Base-by-base conservation (phyloP, 1,284 basidiomycete genomes). In the Tilletiaria anomala region DNA sequence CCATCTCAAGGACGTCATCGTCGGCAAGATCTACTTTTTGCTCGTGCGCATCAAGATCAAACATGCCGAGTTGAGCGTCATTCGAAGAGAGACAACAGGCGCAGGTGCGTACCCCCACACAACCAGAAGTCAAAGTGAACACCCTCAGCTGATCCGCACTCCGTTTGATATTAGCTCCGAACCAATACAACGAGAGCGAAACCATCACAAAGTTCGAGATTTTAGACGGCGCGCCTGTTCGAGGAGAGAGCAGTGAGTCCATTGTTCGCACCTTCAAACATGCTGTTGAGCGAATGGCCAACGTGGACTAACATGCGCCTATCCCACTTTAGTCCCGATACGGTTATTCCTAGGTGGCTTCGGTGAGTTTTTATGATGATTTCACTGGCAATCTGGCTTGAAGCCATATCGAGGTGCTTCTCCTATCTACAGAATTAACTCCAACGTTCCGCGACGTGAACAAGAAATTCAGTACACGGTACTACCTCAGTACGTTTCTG, bases 121-220 rank as follows among this genome's bases (percentile, higher is more conserved):
- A 15, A 6, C 16, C 10, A 20, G 32, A 17, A 14, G 32, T 6
- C 14, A 17, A 20, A 32, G 10, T 34, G 18, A 37, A 19, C 16
- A 5, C 5, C 20, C 2, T 31, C 31, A 6, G 14, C 37, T 11
- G 22, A 16, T 2, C 29, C 24, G n/a, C 16, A n/a, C n/a, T n/a
- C n/a, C n/a, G n/a, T n/a, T n/a, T n/a, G n/a, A n/a, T n/a, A n/a
- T n/a, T n/a, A 15, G 70, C 68, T 3, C 93, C 91, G 6, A 97
- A 97, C 65, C 87, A 91, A 70, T 97, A 97, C 70, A 97, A 96
- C 68, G 91, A 97, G 70, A 87, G 82, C 53, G 91, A 97, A 67
- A 97, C 91, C 4, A 97, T 97, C 59, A 96, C 93, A 20, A 97
- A 97, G 70, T 96, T 94, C 64, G 91, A 96, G 70, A 96, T 97